Evolutionary conservation across 352 stramenopile species (phyloP).

Genomic region (Phytophthora ohioensis): DNA sequence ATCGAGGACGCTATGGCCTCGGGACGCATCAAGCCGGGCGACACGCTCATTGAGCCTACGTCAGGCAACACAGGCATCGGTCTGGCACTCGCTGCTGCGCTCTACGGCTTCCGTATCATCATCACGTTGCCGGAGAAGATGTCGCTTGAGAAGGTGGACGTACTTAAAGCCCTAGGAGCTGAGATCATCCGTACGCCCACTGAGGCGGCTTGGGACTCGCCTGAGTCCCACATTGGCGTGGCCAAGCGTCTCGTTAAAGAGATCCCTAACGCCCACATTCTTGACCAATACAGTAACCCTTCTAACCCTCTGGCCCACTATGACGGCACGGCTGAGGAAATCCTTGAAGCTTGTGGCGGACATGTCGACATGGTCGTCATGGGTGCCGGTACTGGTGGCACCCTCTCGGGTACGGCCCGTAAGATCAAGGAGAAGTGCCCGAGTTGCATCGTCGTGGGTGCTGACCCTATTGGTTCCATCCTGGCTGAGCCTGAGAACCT

Average conservation of each 20-base stretch:
- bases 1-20: constrained; percentile 93
- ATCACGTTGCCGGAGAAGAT: constrained; percentile 97
- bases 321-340: constrained; percentile 96
- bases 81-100: constrained; percentile 95
- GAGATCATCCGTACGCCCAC: constrained; percentile 97
- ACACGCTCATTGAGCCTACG: constrained; percentile 98
- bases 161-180: constrained; percentile 96
- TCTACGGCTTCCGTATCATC: constrained; percentile 97
- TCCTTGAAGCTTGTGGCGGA: constrained; percentile 93
- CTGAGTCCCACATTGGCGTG: constrained; percentile 95
- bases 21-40: constrained; percentile 93
- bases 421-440: constrained; percentile 96
- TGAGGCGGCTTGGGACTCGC: constrained; percentile 96
- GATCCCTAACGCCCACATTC: constrained; percentile 96
- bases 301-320: constrained; percentile 97
- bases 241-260: constrained; percentile 93
- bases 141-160: constrained; percentile 96
- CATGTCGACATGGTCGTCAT: constrained; percentile 96
- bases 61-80: constrained; percentile 98
- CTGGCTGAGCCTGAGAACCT: constrained; percentile 93
- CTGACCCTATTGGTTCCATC: constrained; percentile 94
- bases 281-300: constrained; percentile 97
- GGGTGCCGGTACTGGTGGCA: constrained; percentile 95
- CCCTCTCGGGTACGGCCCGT: constrained; percentile 93
- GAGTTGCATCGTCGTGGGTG: constrained; percentile 85